phyloP scores from a whole-genome alignment of 139 green algal genomes.

The Chlorella vulgaris region DNA sequence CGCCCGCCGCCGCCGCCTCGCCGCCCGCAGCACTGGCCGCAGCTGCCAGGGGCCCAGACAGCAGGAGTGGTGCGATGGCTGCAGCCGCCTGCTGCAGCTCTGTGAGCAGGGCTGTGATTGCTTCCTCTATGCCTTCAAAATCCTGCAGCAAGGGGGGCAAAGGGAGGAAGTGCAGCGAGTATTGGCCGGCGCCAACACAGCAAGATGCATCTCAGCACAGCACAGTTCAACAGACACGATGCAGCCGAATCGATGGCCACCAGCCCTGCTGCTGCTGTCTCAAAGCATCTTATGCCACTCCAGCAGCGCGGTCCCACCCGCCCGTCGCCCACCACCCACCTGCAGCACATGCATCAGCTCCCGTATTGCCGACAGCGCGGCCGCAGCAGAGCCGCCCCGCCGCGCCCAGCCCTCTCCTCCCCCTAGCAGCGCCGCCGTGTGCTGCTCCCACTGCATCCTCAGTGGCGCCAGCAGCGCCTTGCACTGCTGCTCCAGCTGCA shows the following conservation, averaged over 20 bases:
- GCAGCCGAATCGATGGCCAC: too few relatives aligned
- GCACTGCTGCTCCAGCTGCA: slow-evolving; percentile 28
- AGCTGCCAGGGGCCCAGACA: slow-evolving; percentile 20
- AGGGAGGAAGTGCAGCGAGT: not conserved
- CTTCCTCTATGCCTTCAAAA: slow-evolving; percentile 12
- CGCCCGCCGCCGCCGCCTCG: slow-evolving; percentile 8
- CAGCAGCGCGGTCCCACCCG: too few relatives aligned
- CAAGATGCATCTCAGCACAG: too few relatives aligned
- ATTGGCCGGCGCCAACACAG: not conserved
- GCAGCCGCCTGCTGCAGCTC: not conserved
- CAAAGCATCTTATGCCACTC: too few relatives aligned
- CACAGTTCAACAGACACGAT: too few relatives aligned
- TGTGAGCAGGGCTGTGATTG: not conserved
- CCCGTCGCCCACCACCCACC: not conserved
- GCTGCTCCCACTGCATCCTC: slow-evolving; percentile 47
- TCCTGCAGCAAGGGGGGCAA: slow-evolving; percentile 1
- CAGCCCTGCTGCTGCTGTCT: too few relatives aligned
- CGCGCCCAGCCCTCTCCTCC: slow-evolving; percentile 44
- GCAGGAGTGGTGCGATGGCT: not conserved
- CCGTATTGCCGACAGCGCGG: slow-evolving; percentile 42
- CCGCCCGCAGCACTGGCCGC: slow-evolving; percentile 1
- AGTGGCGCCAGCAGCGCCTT: slow-evolving; percentile 53
- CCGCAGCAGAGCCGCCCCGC: slow-evolving; percentile 51
- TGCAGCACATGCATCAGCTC: slow-evolving; percentile 61
- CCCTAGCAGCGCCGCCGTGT: slow-evolving; percentile 22